phyloP scores from a whole-genome alignment of 441 rosid species.

The Adansonia gregorii region DNA sequence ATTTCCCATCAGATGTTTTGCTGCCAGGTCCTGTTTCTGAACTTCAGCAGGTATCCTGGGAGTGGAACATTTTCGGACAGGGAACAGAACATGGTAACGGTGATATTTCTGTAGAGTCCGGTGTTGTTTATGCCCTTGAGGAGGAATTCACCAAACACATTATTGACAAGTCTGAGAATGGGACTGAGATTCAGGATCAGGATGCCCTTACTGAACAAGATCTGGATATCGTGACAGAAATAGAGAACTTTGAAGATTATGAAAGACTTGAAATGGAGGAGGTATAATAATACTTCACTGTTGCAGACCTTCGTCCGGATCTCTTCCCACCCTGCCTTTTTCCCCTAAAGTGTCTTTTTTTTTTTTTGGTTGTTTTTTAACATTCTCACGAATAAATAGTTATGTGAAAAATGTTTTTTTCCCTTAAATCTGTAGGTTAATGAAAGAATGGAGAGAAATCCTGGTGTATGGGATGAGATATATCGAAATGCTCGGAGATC shows the following conservation, averaged over 20 bases:
- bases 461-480: slow-evolving; percentile 85
- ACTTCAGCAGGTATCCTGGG: slow-evolving; percentile 74
- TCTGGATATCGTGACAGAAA: slow-evolving; percentile 68
- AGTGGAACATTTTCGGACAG: slow-evolving; percentile 69
- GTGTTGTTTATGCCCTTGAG: slow-evolving; percentile 69
- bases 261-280: slow-evolving; percentile 84
- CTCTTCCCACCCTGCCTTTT: slow-evolving; percentile 4
- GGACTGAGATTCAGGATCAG: slow-evolving; percentile 41
- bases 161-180: slow-evolving; percentile 52
- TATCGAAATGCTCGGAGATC: slow-evolving; percentile 88
- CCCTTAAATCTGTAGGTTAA: slow-evolving; percentile 61
- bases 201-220: slow-evolving; percentile 72
- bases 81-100: slow-evolving; percentile 47
- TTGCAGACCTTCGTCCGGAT: background rate
- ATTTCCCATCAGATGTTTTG: slow-evolving; percentile 78
- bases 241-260: slow-evolving; percentile 71
- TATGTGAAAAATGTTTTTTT: slow-evolving; percentile 26
- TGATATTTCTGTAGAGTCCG: slow-evolving; percentile 43
- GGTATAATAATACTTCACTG: slow-evolving; percentile 58
- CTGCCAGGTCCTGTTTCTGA: slow-evolving; percentile 71
- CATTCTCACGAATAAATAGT: slow-evolving; percentile 27
- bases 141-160: slow-evolving; percentile 51
- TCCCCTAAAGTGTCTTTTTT: background rate
- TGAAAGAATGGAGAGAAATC: slow-evolving; percentile 78
- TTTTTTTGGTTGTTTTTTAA: slow-evolving; percentile 6